Evolutionary conservation across 2,329 filamentous ascomycete species (phyloP).

Genomic region (Thielaviopsis euricoi): DNA sequence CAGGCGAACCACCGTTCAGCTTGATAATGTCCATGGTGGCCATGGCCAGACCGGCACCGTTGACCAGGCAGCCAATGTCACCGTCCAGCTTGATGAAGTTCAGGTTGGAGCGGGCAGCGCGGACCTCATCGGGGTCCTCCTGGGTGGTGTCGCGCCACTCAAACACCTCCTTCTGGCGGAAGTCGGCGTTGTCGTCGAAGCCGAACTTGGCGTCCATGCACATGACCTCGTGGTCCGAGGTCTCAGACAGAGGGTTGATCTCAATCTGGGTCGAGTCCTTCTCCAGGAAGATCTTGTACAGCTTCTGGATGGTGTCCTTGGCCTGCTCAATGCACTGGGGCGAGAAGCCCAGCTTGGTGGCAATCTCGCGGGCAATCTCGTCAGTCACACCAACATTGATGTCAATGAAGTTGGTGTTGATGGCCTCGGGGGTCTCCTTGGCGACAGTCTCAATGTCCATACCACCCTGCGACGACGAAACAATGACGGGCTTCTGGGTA

Average conservation of each 20-base stretch:
- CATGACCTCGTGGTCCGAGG: conserved; percentile 91
- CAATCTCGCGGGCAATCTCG: conserved; percentile 80
- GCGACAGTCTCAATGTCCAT: conserved; percentile 99
- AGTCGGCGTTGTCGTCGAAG: conserved; percentile 98
- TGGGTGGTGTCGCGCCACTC: conserved; percentile 84
- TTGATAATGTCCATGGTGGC: conserved; percentile 99
- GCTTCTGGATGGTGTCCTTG: conserved; percentile 92
- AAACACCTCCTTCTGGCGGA: conserved; percentile 94
- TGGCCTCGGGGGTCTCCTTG: conserved; percentile 93
- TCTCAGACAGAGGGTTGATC: conserved; percentile 98
- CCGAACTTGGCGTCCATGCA: conserved; percentile 99
- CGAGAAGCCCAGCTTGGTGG: conserved; percentile 86
- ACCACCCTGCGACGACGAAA: conserved; percentile 93
- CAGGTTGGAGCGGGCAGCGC: conserved; percentile 80
- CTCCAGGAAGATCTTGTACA: conserved; percentile 97
- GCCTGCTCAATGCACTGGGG: conserved; percentile 94
- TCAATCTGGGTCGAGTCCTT: conserved; percentile 98
- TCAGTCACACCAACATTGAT: conserved; percentile 93
- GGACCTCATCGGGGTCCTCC: conserved; percentile 95
- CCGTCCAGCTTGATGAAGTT: conserved; percentile 99
- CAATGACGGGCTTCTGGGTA: conserved; percentile 82
- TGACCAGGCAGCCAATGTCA: conserved; percentile 97
- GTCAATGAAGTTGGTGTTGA: conserved; percentile 83
- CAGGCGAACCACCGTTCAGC: conserved; percentile 87
- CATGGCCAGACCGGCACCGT: conserved; percentile 98